Base-by-base conservation (phyloP, 2,329 filamentous ascomycete species). In the Corynespora cassiicola region DNA sequence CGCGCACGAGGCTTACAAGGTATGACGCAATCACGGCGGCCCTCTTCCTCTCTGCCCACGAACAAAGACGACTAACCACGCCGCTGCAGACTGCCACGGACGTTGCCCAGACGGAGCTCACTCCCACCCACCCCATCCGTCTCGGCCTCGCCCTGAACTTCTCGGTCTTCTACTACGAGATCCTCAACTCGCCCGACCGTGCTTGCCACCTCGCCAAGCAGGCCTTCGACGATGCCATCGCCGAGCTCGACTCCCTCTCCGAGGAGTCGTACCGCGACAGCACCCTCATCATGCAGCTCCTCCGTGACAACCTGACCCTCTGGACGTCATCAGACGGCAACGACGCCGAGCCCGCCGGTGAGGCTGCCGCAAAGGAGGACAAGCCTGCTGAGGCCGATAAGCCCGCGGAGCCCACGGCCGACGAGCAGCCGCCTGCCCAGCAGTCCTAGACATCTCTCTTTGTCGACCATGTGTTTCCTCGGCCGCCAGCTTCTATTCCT, bases 151-250 rank as follows among this genome's bases (percentile, higher is more conserved):
- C 92, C 59, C 85, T 97, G 62, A 97, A 96, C 87, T 96, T 97
- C 85, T 96, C 91, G 53, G 92, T 96, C 66, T 96, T 96, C 82
- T 96, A 96, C 85, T 96, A 96, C 76, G 94, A 96, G 83, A 96
- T 96, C 72, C 81, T 96, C 70, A 97, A 96, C 86, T 95, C 91
- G 22, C 92, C 91, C 66, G 91, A 96, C 76, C 90, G 88, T 70
- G 92, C 92, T 68, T 97, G 92, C 85, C 92, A 97, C 73, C 85
- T 97, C 58, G 92, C 92, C 75, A 97, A 97, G 85, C 92, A 97
- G 81, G 92, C 94, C 33, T 97, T 97, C 69, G 92, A 97, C 72
- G 92, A 96, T 73, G 92, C 92, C 66, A 96, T 97, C 72, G 92
- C 92, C 68, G 91, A 97, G 85, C 90, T 97, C 63, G 92, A 97